Base-by-base conservation (phyloP, 306 rosid species). In the Dryas octopetala region DNA sequence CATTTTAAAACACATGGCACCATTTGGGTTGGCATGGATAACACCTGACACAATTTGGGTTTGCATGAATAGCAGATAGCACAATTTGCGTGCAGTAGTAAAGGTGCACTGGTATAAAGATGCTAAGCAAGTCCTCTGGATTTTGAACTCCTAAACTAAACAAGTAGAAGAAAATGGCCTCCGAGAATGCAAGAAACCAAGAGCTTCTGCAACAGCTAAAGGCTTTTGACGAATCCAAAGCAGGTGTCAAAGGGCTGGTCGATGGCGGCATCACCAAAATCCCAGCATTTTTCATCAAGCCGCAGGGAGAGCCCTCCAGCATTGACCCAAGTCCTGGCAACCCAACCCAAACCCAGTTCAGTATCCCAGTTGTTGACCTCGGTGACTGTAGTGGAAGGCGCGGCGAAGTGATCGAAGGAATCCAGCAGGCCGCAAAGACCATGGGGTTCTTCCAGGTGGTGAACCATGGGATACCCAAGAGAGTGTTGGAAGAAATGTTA, bases 361-460 rank as follows among this genome's bases (percentile, higher is more conserved):
- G 74, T 8, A 70, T 80, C 28, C 83, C 83, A 0, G 49, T 71
- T 5, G 48, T 80, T 61, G 85, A 85, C 41, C 77, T 85, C 13
- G 13, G 43, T 62, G 49, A 47, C n/a, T 11, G 2, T 19, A n/a
- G 7, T 5, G 5, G 14, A n/a, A 54, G 48, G 23, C 54, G 57
- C 60, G 61, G 70, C 6, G 76, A 23, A 7, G 10, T 52, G 0
- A 71, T 87, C 0, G 65, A 78, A 9, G 32, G 54, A 23, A 70
- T 84, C 67, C 74, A 80, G 26, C 6, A 1, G 9, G 85, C 85
- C 0, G 82, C 83, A 0, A 85, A 75, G 61, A 66, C 66, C 1
- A 61, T 75, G 10, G 91, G 86, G 2, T 80, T 87, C 67, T 87
- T 87, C 28, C 86, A 82, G 68, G 83, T 84, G 69, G 83, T 84